phyloP scores from a whole-genome alignment of 176 grass and related monocot genomes.

The Hordeum vulgare region DNA sequence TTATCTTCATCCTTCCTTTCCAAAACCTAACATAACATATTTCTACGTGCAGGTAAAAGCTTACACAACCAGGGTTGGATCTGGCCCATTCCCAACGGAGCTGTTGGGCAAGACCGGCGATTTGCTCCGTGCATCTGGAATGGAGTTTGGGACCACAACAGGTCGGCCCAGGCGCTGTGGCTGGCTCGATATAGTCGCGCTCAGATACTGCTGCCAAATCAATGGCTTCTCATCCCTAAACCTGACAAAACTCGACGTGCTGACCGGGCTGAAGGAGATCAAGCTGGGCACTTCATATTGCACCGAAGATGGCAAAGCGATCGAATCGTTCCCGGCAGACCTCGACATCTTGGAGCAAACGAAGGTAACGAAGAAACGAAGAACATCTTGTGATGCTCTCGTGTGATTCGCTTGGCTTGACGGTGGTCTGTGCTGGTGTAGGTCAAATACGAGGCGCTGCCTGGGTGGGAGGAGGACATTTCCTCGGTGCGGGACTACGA shows the following conservation, averaged over 20 bases:
- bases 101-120: conserved; percentile 65
- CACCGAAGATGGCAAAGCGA: conserved; percentile 29
- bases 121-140: conserved; percentile 55
- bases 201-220: conserved; percentile 79
- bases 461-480: conserved; percentile 79
- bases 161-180: conserved; percentile 84
- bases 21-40: not conserved
- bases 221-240: conserved; percentile 92
- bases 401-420: not conserved
- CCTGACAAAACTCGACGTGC: conserved; percentile 85
- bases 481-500: conserved; percentile 58
- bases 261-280: conserved; percentile 69
- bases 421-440: conserved; percentile 31
- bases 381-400: too few species aligned
- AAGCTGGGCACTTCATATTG: conserved; percentile 58
- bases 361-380: conserved; percentile 23
- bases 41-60: conserved; percentile 69
- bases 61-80: conserved; percentile 91
- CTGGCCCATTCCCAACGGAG: conserved; percentile 89
- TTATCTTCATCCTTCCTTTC: not conserved
- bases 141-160: conserved; percentile 93
- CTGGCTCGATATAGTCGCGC: conserved; percentile 86
- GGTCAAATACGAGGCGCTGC: conserved; percentile 84
- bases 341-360: conserved; percentile 57
- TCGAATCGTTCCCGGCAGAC: conserved; percentile 67